These are phyloP conservation scores for Fomitopsis pulvina DNA, from an alignment of 768 basidiomycete species.

Conservation along the genomic window DNA sequence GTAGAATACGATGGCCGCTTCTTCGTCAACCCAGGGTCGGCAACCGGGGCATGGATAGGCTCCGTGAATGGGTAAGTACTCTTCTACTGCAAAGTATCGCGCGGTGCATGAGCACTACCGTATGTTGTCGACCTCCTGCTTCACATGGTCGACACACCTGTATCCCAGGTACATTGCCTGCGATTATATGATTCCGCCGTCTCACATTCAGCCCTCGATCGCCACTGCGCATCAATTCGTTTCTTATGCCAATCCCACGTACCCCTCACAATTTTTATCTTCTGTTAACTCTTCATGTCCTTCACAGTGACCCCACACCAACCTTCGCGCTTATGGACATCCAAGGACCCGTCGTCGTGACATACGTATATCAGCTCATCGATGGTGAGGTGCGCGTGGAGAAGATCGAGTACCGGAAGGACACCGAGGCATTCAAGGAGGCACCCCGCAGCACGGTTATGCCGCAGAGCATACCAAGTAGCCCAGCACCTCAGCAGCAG, in stretches of 20 bases:
- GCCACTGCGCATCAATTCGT: too few relatives aligned
- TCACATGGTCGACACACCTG: too few relatives aligned
- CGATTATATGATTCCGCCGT: too few relatives aligned
- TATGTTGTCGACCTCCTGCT: too few relatives aligned
- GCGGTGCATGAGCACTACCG: too few relatives aligned
- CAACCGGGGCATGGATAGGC: constrained; percentile 92
- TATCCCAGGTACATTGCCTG: too few relatives aligned
- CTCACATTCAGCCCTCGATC: too few relatives aligned
- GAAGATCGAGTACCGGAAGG: constrained; percentile 81
- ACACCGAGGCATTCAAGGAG: constrained; percentile 35
- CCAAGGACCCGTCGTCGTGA: constrained; percentile 94
- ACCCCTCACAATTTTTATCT: too few relatives aligned
- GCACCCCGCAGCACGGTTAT: constrained; percentile 36
- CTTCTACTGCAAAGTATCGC: too few relatives aligned
- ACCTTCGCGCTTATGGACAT: constrained; percentile 98
- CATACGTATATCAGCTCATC: constrained; percentile 93
- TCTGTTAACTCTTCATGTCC: neutral
- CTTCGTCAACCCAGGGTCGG: constrained; percentile 94
- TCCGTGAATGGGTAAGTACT: constrained; percentile 52
- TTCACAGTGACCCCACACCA: constrained; percentile 72
- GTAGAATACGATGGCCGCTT: constrained; percentile 88
- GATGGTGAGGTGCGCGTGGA: constrained; percentile 92
- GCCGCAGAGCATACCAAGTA: constrained; percentile 48
- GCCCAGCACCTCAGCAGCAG: constrained; percentile 24
- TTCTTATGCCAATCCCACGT: too few relatives aligned